phyloP scores from a whole-genome alignment of 192 early-diverging fungal genomes.

The Jimgerdemannia flammicorona region DNA sequence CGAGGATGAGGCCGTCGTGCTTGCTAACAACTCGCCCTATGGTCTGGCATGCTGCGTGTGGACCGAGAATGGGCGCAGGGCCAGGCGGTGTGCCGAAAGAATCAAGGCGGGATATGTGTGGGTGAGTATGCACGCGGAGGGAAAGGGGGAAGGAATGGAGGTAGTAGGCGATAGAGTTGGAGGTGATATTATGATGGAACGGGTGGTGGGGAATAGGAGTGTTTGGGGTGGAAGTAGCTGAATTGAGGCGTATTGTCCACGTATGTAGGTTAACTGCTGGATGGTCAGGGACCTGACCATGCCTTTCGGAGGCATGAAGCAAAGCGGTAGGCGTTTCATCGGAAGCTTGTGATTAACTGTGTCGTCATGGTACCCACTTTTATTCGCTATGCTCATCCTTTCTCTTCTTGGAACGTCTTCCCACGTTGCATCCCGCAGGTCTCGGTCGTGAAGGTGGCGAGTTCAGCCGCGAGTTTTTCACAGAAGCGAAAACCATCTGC shows the following conservation, averaged over 20 bases:
- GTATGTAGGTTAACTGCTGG: conserved; percentile 61
- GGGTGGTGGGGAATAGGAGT: too few species aligned
- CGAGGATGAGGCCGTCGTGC: conserved; percentile 63
- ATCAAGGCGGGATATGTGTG: conserved; percentile 70
- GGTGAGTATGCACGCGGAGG: conserved; percentile 16
- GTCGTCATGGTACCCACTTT: too few species aligned
- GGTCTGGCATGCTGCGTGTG: conserved; percentile 70
- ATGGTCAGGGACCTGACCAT: conserved; percentile 66
- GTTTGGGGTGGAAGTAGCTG: too few species aligned
- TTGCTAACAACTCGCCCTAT: conserved; percentile 66
- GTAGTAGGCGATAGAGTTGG: too few species aligned
- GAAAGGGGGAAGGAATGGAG: too few species aligned
- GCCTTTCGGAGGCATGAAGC: conserved; percentile 76
- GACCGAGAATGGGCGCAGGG: conserved; percentile 59
- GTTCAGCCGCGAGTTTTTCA: conserved; percentile 66
- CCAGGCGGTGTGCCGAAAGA: conserved; percentile 52
- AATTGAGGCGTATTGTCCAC: neutral
- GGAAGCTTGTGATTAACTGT: too few species aligned
- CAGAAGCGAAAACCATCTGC: conserved; percentile 53
- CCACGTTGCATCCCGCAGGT: conserved; percentile 19
- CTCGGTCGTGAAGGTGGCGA: conserved; percentile 64
- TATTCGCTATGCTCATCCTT: too few species aligned
- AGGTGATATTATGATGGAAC: too few species aligned
- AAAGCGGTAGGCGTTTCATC: conserved; percentile 34
- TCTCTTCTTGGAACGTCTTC: neutral